Conservation (phyloP, 176 grass and related monocot species). For the Tillandsia leiboldiana region DNA sequence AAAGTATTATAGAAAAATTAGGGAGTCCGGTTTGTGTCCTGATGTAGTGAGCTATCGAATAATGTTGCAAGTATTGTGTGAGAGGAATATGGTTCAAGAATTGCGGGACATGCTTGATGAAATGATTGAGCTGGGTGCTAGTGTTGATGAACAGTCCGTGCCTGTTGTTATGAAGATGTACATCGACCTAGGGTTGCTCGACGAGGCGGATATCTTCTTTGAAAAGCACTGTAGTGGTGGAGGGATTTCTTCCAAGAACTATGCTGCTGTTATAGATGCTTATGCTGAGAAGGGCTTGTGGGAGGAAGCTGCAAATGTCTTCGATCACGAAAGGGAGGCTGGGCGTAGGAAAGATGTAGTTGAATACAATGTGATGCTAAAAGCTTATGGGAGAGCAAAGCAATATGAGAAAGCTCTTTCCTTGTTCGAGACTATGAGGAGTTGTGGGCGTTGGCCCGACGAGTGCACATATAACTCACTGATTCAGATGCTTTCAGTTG, state of each 20-base stretch:
- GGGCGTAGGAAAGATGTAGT: constrained; percentile 29
- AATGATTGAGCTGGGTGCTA: constrained; percentile 23
- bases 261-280: constrained; percentile 55
- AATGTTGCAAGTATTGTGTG: constrained; percentile 43
- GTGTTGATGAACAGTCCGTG: constrained; percentile 40
- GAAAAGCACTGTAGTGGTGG: constrained; percentile 36
- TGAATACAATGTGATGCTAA: constrained; percentile 68
- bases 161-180: constrained; percentile 72
- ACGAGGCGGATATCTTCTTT: constrained; percentile 46
- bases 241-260: constrained; percentile 44
- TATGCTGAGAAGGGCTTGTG: constrained; percentile 47
- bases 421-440: constrained; percentile 48
- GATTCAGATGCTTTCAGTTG: constrained; percentile 66
- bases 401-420: constrained; percentile 49
- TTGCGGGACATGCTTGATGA: constrained; percentile 28
- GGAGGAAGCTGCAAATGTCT: constrained; percentile 52
- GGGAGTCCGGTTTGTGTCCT: constrained; percentile 17
- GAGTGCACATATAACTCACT: constrained; percentile 64
- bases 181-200: constrained; percentile 48
- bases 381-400: constrained; percentile 56
- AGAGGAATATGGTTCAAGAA: constrained; percentile 37
- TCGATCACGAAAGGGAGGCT: constrained; percentile 26
- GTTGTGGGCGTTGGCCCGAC: constrained; percentile 37
- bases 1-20: constrained; percentile 36
- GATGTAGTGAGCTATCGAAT: constrained; percentile 62